phyloP scores from a whole-genome alignment of 768 basidiomycete genomes.

The Auricularia sp. region DNA sequence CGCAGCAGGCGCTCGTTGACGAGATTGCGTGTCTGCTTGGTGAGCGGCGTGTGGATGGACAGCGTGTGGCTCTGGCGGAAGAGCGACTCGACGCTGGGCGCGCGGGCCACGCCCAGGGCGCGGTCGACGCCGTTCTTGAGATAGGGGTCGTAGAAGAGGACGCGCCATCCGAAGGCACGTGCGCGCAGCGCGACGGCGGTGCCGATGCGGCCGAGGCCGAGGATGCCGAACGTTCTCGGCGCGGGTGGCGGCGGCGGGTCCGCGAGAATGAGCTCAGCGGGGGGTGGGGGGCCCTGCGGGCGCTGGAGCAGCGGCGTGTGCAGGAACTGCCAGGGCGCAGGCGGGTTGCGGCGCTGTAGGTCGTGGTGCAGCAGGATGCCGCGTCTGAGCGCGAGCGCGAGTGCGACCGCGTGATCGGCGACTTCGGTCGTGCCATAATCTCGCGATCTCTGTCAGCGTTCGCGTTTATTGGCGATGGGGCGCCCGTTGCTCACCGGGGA shows the following conservation, averaged over 20 bases:
- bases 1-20: constrained; percentile 9
- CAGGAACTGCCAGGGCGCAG: constrained; percentile 9
- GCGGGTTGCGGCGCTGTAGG: constrained; percentile 7
- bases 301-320: constrained; percentile 10
- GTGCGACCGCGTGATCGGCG: constrained; percentile 15
- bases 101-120: constrained; percentile 10
- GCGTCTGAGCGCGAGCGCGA: constrained; percentile 13
- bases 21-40: constrained; percentile 8
- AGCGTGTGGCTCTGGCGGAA: constrained; percentile 9
- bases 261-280: neutral
- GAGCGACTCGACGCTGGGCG: constrained; percentile 8
- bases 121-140: constrained; percentile 11
- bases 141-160: constrained; percentile 17
- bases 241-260: neutral
- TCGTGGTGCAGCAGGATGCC: constrained; percentile 16
- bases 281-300: neutral
- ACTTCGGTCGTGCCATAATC: constrained; percentile 16
- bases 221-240: constrained; percentile 13
- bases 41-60: constrained; percentile 13
- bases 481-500: constrained; percentile 7
- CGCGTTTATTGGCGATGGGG: neutral
- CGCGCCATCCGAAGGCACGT: constrained; percentile 16
- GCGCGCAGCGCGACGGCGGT: constrained; percentile 16
- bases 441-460: neutral
- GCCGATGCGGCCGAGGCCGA: constrained; percentile 16